Base-by-base conservation (phyloP, 805 yeast genomes). In the Kluyveromyces dobzhanskii region DNA sequence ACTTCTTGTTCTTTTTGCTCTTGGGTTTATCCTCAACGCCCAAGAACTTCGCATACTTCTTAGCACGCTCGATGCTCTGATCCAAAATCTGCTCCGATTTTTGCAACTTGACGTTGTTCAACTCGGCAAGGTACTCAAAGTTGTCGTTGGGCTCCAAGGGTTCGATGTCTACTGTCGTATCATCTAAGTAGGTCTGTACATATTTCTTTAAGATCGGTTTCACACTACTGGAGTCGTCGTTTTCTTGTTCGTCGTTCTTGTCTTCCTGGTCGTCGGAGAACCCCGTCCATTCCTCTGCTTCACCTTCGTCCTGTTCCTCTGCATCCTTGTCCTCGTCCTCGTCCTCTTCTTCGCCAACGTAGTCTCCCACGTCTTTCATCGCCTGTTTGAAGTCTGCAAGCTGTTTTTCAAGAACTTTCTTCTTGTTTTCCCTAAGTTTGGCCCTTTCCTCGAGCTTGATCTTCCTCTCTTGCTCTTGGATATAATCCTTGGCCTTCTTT, bases 401-500 rank as follows among this genome's bases (percentile, higher is more conserved):
- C 48, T 82, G 81, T 44, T 73, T 76, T 35, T 79, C 79, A 45
- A 86, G 61, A 41, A 76, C 77, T 40, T 71, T 66, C 51, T 79
- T 76, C 42, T 84, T 70, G 52, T 85, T 94, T 14, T 83, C 84
- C 46, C 64, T 51, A 17, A 61, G 44, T 44, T 70, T 67, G 47
- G 78, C 75, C 43, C 97, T 73, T 54, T 85, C 95, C 48, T 82
- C 94, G 9, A 86, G 69, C 50, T 75, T 75, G 2, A 77, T 78
- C 46, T 75, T 65, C 41, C 88, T 70, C 4, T 81, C 92, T 55
- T 80, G 84, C 56, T 88, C 95, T 49, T 80, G 78, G 37, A 74
- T 75, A 51, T 69, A 78, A 43, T 75, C 85, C 48, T 76, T 78
- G 0, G 97, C 97, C 47, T 80, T 78, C 64, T 86, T 88, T 63